Percentiles rank a stretch among this genome's conserved stretches.
Conservation (phyloP, 2,329 filamentous ascomycete genomes). For the Amesomyces nigricolor region DNA sequence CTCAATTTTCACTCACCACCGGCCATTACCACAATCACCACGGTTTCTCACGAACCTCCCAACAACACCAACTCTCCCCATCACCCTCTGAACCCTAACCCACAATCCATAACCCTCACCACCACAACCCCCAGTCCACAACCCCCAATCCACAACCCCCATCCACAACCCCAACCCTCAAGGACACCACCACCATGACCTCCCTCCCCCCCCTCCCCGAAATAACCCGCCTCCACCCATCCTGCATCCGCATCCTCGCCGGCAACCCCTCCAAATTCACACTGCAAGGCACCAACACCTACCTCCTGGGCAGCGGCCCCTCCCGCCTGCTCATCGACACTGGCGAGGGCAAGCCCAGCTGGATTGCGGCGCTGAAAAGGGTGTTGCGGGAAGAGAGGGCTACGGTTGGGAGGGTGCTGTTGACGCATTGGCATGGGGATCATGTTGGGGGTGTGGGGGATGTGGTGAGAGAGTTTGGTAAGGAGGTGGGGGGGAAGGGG, state of each 20-base stretch:
- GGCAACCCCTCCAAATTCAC: constrained; percentile 84
- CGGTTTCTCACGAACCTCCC: not conserved
- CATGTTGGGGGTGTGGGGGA: constrained; percentile 73
- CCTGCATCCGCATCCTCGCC: constrained; percentile 77
- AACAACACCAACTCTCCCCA: not conserved
- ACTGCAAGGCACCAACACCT: constrained; percentile 84
- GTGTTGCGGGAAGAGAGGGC: constrained; percentile 64
- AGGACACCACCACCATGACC: constrained; percentile 44
- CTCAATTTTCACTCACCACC: not conserved
- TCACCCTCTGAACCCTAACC: not conserved
- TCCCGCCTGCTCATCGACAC: constrained; percentile 82
- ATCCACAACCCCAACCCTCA: too few species aligned
- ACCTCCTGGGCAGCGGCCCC: constrained; percentile 73
- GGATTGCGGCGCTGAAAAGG: constrained; percentile 60
- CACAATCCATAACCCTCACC: too few species aligned
- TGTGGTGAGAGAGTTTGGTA: constrained; percentile 49
- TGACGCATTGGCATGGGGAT: constrained; percentile 92
- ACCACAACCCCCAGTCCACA: too few species aligned
- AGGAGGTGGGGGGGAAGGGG: constrained; percentile 38
- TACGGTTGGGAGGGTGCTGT: constrained; percentile 60
- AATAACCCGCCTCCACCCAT: constrained; percentile 70
- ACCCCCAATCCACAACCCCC: too few species aligned
- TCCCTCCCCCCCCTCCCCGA: constrained; percentile 60
- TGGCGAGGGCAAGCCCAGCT: constrained; percentile 71
- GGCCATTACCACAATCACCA: not conserved